phyloP scores from a whole-genome alignment of 2,329 filamentous ascomycete species.

The Calcarisporium arbuscula region DNA sequence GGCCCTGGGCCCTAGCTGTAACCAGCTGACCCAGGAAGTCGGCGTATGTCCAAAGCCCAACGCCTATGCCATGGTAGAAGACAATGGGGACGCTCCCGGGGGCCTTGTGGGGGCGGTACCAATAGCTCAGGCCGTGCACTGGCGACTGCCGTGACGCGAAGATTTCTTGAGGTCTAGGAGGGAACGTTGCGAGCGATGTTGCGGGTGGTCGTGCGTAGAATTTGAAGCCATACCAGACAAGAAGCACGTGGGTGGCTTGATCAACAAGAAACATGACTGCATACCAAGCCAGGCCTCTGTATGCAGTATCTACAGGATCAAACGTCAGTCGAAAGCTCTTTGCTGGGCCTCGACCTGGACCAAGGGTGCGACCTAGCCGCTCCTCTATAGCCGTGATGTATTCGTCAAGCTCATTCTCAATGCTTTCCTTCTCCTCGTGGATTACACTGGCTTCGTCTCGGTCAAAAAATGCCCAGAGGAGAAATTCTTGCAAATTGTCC shows the following conservation, averaged over 20 bases:
- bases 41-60: conserved; percentile 59
- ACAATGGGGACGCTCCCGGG: conserved; percentile 47
- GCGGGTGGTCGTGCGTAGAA: conserved; percentile 36
- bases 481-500: conserved; percentile 64
- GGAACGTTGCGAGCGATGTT: conserved; percentile 40
- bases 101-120: conserved; percentile 55
- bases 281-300: conserved; percentile 61
- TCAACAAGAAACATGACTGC: conserved; percentile 49
- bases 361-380: conserved; percentile 42
- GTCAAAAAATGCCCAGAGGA: conserved; percentile 63
- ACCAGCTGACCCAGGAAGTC: conserved; percentile 49
- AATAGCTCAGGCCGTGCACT: conserved; percentile 52
- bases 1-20: conserved; percentile 15
- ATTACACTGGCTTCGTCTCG: conserved; percentile 23
- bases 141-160: conserved; percentile 40
- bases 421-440: conserved; percentile 20
- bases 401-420: conserved; percentile 35
- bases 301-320: conserved; percentile 55
- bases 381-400: conserved; percentile 48
- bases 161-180: conserved; percentile 47
- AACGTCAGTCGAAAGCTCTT: conserved; percentile 56
- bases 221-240: conserved; percentile 44
- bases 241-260: conserved; percentile 37
- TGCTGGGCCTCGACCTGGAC: conserved; percentile 48
- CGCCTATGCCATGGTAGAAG: conserved; percentile 66